Base-by-base conservation (phyloP, 352 stramenopile genomes). In the Pythium grandisporangium region DNA sequence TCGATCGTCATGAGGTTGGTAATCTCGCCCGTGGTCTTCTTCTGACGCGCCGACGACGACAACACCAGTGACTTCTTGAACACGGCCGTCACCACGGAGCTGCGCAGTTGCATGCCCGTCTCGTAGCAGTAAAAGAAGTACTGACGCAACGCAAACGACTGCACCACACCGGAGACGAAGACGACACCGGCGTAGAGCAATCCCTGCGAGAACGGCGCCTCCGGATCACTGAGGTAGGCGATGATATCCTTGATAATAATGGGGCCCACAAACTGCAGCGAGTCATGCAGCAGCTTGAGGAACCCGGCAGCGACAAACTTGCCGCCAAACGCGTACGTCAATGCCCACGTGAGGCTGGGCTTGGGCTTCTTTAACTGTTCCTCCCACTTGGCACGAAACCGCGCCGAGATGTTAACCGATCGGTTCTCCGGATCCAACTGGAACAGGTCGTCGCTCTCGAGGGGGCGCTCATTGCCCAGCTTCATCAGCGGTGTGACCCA, bases 1-100 rank as follows among this genome's bases (percentile, higher is more conserved):
- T 99, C 95, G 48, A 98, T 96, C 5, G 86, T 95, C 65, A 98
- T 96, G 17, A 98, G 72, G 53, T 97, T 98, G 5, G 89, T 92
- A 51, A 98, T 97, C 63, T 98, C 85, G 26, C 93, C 94, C 12
- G 84, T 66, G 21, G 70, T 81, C 24, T 58, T 64, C 43, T 80
- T 62, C 73, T 75, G 76, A 32, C 47, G 84, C 39, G 53, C 74
- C 37, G 48, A 85, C 10, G 51, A 79, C 32, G 48, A 97, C 33
- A 66, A 75, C 52, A 70, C 84, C 75, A 97, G 41, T 61, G 83
- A 60, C 58, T 84, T 70, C 59, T 79, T 38, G 72, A 75, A 88
- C 32, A 84, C 71, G 3, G 63, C 64, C 20, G 70, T 86, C 25
- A 66, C 58, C 41, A 91, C 61, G 1, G 75, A 69, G 19, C 61